Percentiles rank a stretch among this genome's conserved stretches.
These are phyloP conservation scores for Puccinia sorghi DNA, from an alignment of 1,284 basidiomycete genomes.

Conservation along the genomic window DNA sequence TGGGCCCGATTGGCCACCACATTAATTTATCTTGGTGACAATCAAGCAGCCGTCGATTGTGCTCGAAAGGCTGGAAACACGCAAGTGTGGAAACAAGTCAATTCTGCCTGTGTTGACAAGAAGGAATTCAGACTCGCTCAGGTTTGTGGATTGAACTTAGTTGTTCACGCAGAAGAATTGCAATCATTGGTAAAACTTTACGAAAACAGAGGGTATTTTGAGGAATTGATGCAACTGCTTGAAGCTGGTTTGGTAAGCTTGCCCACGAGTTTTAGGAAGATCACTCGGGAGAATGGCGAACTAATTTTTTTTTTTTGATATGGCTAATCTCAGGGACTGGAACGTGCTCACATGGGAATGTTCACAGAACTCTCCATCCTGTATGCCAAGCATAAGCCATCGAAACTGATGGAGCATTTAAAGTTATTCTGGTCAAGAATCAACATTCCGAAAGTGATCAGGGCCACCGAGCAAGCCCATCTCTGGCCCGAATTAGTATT, in stretches of 20 bases:
- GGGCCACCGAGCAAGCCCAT: constrained; percentile 91
- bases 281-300: no score
- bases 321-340: constrained; percentile 61
- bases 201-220: constrained; percentile 88
- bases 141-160: constrained; percentile 94
- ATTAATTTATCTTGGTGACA: constrained; percentile 96
- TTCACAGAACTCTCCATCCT: constrained; percentile 93
- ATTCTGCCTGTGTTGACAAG: constrained; percentile 97
- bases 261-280: not conserved
- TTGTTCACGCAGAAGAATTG: constrained; percentile 94
- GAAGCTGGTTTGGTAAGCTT: constrained; percentile 83
- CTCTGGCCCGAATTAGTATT: constrained; percentile 98
- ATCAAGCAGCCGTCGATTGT: constrained; percentile 96
- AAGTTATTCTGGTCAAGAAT: constrained; percentile 96
- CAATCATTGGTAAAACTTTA: constrained; percentile 77
- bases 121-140: constrained; percentile 94
- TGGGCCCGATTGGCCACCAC: constrained; percentile 98
- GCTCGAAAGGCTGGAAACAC: constrained; percentile 99
- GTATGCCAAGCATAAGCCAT: constrained; percentile 94
- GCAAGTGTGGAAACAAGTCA: constrained; percentile 99
- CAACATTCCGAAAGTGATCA: constrained; percentile 88
- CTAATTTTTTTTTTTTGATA: not conserved
- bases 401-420: constrained; percentile 97
- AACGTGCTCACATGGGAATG: constrained; percentile 82
- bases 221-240: constrained; percentile 85